Conservation (phyloP, 345 rosid genomes). For the Camelina hispida region DNA sequence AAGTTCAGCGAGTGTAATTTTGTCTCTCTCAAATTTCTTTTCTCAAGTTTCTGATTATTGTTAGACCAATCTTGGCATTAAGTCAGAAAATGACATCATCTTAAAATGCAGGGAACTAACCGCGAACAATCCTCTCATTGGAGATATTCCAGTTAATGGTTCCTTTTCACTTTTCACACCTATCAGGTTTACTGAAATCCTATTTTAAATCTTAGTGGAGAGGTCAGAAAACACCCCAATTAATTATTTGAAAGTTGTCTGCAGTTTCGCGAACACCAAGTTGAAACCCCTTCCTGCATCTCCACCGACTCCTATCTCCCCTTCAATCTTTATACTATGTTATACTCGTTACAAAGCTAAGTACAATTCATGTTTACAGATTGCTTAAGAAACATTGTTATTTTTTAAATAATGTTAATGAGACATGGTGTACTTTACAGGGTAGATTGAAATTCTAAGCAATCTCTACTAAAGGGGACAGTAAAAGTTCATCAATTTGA, state of each 20-base stretch:
- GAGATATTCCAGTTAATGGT: constrained; percentile 52
- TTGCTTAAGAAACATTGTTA: too few species aligned
- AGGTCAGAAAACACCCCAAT: constrained; percentile 11
- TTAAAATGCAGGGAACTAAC: constrained; percentile 43
- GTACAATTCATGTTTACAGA: too few species aligned
- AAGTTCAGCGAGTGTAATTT: constrained; percentile 47
- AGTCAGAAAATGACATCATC: constrained; percentile 32
- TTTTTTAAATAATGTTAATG: too few species aligned
- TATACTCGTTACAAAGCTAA: too few species aligned
- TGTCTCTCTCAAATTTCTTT: constrained; percentile 15
- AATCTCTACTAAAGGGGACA: too few species aligned
- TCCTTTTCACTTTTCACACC: constrained; percentile 53
- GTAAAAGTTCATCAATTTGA: too few species aligned
- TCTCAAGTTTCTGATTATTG: constrained; percentile 18
- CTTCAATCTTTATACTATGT: not conserved
- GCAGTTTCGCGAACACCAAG: constrained; percentile 43
- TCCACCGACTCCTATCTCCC: constrained; percentile 48
- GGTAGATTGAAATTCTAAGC: too few species aligned
- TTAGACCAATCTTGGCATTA: constrained; percentile 1
- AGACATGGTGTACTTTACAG: too few species aligned
- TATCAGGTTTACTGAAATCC: constrained; percentile 41
- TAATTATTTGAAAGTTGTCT: constrained; percentile 31
- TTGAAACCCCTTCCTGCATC: constrained; percentile 44
- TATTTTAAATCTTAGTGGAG: not conserved
- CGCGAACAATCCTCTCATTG: constrained; percentile 44